Evolutionary conservation across 202 grass and related monocot species (phyloP).

Genomic region (Panicum virgatum): DNA sequence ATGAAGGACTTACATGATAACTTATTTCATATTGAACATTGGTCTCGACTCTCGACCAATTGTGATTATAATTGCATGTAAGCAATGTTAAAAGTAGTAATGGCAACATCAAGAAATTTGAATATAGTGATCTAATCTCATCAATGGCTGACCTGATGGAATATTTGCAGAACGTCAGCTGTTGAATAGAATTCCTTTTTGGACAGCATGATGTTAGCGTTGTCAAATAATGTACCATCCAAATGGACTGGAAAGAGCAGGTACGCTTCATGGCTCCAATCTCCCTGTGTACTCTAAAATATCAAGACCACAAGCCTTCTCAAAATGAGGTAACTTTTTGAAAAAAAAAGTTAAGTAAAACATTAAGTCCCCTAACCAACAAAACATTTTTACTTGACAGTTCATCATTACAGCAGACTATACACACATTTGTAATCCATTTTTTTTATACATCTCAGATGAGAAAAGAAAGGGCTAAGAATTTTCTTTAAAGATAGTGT

Average conservation of each 20-base stretch:
- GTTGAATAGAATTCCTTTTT: conserved; percentile 76
- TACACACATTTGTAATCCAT: neutral
- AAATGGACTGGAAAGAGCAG: conserved; percentile 93
- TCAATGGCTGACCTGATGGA: conserved; percentile 59
- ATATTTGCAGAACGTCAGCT: conserved; percentile 76
- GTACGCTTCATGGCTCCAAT: conserved; percentile 85
- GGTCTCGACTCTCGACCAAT: neutral
- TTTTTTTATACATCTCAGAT: neutral
- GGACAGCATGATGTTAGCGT: conserved; percentile 64
- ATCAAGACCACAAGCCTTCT: conserved; percentile 37
- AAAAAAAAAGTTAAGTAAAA: neutral
- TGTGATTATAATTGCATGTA: neutral
- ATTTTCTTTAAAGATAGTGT: neutral
- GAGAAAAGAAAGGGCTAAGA: neutral
- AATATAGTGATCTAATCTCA: conserved; percentile 1
- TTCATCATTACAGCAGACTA: conserved; percentile 13
- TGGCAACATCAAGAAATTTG: neutral
- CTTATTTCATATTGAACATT: neutral
- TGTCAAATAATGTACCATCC: conserved; percentile 83
- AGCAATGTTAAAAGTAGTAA: conserved; percentile 19
- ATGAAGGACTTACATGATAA: neutral
- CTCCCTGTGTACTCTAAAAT: conserved; percentile 75
- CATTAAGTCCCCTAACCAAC: neutral
- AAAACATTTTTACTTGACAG: neutral
- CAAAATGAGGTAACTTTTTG: conserved; percentile 21